These are phyloP conservation scores for Camelina laxa DNA, from an alignment of 345 rosid species.

Conservation along the genomic window DNA sequence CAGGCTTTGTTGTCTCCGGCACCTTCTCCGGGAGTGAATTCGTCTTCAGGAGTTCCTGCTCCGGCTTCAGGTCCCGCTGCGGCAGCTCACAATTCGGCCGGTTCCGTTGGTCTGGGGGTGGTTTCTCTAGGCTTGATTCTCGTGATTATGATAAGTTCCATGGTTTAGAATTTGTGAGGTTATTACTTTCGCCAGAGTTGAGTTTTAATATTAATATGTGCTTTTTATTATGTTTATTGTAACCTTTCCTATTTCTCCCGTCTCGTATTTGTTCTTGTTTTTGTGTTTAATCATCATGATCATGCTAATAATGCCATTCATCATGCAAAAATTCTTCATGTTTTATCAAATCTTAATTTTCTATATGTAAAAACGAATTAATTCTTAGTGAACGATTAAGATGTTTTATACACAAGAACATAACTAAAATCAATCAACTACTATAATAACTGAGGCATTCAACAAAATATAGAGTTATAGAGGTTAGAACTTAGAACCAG, in stretches of 20 bases:
- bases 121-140: constrained; percentile 18
- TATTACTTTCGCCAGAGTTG: not conserved
- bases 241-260: not conserved
- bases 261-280: constrained; percentile 22
- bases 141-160: constrained; percentile 23
- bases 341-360: not conserved
- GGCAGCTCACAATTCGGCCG: constrained; percentile 25
- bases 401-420: too few relatives aligned
- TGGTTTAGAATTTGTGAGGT: constrained; percentile 18
- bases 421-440: too few relatives aligned
- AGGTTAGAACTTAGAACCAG: too few relatives aligned
- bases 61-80: constrained; percentile 27
- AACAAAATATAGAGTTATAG: too few relatives aligned
- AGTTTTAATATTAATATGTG: not conserved
- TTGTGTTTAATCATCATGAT: not conserved
- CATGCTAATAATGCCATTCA: not conserved
- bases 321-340: not conserved
- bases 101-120: constrained; percentile 18
- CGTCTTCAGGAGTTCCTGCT: constrained; percentile 19
- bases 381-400: too few relatives aligned
- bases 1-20: constrained; percentile 22
- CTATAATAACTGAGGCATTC: too few relatives aligned
- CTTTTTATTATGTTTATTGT: not conserved
- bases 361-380: too few relatives aligned
- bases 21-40: constrained; percentile 32